Percentiles rank a stretch among this genome's conserved stretches.
Conservation (phyloP, 257 asterid genomes). For the Anisodus tanguticus region DNA sequence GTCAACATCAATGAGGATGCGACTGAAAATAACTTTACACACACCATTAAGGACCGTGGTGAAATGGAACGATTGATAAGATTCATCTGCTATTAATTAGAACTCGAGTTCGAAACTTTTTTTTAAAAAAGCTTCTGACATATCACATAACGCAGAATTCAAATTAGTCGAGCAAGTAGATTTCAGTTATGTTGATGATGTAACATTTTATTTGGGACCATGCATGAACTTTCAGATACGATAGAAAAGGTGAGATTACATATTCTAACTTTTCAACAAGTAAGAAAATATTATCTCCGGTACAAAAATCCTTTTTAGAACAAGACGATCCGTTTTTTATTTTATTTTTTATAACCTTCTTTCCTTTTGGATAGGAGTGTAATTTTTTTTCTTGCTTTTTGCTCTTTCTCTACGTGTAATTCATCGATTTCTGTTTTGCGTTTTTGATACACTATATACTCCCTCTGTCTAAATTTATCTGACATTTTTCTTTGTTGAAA, state of each 20-base stretch:
- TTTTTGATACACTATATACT: background rate
- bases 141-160: background rate
- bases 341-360: background rate
- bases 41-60: background rate
- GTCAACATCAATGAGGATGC: background rate
- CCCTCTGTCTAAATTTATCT: no score
- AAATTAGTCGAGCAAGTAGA: background rate
- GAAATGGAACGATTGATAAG: background rate
- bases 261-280: background rate
- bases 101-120: background rate
- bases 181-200: background rate
- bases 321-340: background rate
- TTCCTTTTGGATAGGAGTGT: background rate
- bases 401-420: background rate
- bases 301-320: background rate
- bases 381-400: background rate
- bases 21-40: background rate
- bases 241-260: no score
- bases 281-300: background rate
- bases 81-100: background rate
- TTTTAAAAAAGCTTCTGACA: background rate
- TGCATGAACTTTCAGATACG: background rate
- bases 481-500: no score
- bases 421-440: background rate
- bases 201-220: background rate